Evolutionary conservation across 2,329 filamentous ascomycete genomes (phyloP).

Genomic region (Aspergillus fijiensis): DNA sequence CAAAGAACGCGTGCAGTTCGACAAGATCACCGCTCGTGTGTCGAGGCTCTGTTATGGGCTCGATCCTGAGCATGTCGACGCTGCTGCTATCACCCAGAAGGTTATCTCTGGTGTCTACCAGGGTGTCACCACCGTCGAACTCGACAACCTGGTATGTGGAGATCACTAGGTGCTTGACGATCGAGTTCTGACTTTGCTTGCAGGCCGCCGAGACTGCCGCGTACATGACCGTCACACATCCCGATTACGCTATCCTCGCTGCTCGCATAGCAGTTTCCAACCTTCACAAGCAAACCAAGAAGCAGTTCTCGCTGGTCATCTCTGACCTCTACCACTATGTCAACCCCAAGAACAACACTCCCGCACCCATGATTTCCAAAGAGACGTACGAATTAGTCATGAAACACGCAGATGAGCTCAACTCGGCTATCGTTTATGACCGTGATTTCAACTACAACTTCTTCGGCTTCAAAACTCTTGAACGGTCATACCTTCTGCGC

Average conservation of each 20-base stretch:
- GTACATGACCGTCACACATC: slow-evolving; percentile 99
- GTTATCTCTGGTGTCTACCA: slow-evolving; percentile 99
- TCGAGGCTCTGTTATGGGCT: slow-evolving; percentile 97
- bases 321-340: slow-evolving; percentile 92
- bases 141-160: slow-evolving; percentile 84
- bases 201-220: slow-evolving; percentile 97
- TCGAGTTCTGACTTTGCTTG: slow-evolving; percentile 17
- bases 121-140: slow-evolving; percentile 91
- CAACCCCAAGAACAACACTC: slow-evolving; percentile 83
- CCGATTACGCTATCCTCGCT: slow-evolving; percentile 97
- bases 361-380: slow-evolving; percentile 92
- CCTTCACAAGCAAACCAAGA: slow-evolving; percentile 99
- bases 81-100: slow-evolving; percentile 97
- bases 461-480: slow-evolving; percentile 98
- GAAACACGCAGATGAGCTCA: slow-evolving; percentile 94
- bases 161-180: background rate
- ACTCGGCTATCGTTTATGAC: slow-evolving; percentile 98
- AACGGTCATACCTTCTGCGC: slow-evolving; percentile 95
- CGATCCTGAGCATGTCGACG: slow-evolving; percentile 92
- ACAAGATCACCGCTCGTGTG: slow-evolving; percentile 99
- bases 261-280: slow-evolving; percentile 98
- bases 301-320: slow-evolving; percentile 96
- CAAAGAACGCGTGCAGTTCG: slow-evolving; percentile 99
- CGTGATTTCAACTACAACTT: slow-evolving; percentile 99
- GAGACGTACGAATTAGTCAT: slow-evolving; percentile 89